phyloP scores from a whole-genome alignment of 1,284 basidiomycete species.

The Boletus semigastroideus region DNA sequence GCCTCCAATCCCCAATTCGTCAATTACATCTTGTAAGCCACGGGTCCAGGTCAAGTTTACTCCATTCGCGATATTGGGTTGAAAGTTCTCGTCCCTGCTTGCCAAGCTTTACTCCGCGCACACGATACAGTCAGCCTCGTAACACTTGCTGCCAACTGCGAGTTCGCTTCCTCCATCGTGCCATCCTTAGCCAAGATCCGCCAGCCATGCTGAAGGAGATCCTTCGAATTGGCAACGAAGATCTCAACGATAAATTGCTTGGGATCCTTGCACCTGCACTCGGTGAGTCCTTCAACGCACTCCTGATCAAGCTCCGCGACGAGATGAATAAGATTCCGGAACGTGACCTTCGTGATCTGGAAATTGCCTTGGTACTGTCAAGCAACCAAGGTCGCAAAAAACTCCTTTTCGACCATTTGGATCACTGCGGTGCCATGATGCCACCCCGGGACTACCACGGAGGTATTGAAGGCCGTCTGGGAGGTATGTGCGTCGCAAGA shows the following conservation, averaged over 20 bases:
- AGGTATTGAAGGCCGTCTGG: conserved; percentile 25
- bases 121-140: background rate
- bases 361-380: background rate
- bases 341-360: background rate
- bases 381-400: background rate
- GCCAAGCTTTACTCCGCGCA: background rate
- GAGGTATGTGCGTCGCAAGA: conserved; percentile 19
- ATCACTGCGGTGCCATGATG: background rate
- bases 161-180: background rate
- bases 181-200: background rate
- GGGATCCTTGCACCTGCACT: background rate
- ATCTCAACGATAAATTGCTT: background rate
- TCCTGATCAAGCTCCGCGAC: background rate
- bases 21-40: background rate
- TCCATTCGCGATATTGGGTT: background rate
- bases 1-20: background rate
- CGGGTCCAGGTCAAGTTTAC: background rate
- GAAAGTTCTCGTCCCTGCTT: background rate
- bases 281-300: background rate
- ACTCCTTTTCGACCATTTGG: background rate
- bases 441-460: background rate
- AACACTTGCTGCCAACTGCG: background rate
- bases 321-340: background rate
- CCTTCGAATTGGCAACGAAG: background rate
- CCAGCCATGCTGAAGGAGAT: background rate